phyloP scores from a whole-genome alignment of 257 asterid genomes.

The Striga asiatica region DNA sequence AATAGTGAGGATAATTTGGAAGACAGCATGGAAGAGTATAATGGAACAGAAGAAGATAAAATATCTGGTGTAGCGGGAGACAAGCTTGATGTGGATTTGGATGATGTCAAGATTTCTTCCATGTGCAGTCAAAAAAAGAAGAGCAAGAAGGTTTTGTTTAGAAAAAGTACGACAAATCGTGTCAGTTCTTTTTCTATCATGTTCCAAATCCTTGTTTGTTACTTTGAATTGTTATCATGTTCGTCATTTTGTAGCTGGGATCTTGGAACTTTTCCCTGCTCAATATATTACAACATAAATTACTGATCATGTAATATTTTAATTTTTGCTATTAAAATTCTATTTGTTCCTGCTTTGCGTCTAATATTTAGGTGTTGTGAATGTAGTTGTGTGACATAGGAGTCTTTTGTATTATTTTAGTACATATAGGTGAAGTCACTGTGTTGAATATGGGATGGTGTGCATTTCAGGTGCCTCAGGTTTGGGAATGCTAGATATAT shows the following conservation, averaged over 20 bases:
- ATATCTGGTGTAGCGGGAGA: constrained; percentile 34
- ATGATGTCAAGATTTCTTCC: constrained; percentile 28
- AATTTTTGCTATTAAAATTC: too few relatives aligned
- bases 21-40: constrained; percentile 72
- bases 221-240: too few relatives aligned
- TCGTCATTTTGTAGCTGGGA: too few relatives aligned
- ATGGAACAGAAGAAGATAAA: constrained; percentile 72
- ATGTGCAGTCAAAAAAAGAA: constrained; percentile 46
- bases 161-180: constrained; percentile 38
- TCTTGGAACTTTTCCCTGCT: neutral
- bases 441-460: too few relatives aligned
- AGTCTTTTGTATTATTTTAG: too few relatives aligned
- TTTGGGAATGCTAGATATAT: too few relatives aligned
- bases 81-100: constrained; percentile 27
- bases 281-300: neutral
- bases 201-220: neutral
- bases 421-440: too few relatives aligned
- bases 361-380: too few relatives aligned
- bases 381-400: too few relatives aligned
- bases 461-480: too few relatives aligned
- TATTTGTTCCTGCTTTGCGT: too few relatives aligned
- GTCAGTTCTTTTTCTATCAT: neutral
- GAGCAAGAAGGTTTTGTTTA: constrained; percentile 58
- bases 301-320: too few relatives aligned
- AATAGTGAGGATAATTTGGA: constrained; percentile 36